Base-by-base conservation (phyloP, 2,329 filamentous ascomycete species). In the Aspergillus puulaauensis region DNA sequence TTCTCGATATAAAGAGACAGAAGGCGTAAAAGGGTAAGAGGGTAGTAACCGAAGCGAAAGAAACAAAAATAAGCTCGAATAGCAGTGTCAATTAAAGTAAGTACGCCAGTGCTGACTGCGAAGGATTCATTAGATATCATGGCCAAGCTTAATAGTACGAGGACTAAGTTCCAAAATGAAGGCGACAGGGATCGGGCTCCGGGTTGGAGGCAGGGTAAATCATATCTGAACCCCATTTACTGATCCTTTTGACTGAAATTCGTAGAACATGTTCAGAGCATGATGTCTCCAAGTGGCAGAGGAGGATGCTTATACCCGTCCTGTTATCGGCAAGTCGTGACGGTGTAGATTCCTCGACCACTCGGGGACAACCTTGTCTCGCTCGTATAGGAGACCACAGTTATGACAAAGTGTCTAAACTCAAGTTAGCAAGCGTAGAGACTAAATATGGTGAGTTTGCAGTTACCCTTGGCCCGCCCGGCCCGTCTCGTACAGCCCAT, bases 401-500 rank as follows among this genome's bases (percentile, higher is more conserved):
- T 96, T 97, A 75, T 93, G 90, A 79, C 93, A 98, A 4, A 98
- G 85, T 31, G 90, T 89, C 90, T 93, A 64, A 64, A 53, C 46
- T 21, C 35, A 27, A 40, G 60, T 72, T 51, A 70, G 66, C 49
- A 12, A 7, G 27, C n/a, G 40, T 23, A 27, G 7, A n/a, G 12
- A 40, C 45, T n/a, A 41, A 31, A 17, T 7, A 35, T 12, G 48
- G 63, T 53, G 43, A 54, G 58, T 59, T 31, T 47, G 60, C 90
- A 83, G 79, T 31, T 31, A 95, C 91, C 76, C 90, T 89, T 62
- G 90, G 84, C 54, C 93, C 93, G 54, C 85, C 81, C 14, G 95
- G 95, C 23, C 95, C 95, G 76, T 98, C 93, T 67, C 95, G 83
- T 3, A 98, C 93, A 49, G 91, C 93, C 95, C 95, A 99, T 8